phyloP scores from a whole-genome alignment of 352 stramenopile genomes.

The Thalassiosira gravida region DNA sequence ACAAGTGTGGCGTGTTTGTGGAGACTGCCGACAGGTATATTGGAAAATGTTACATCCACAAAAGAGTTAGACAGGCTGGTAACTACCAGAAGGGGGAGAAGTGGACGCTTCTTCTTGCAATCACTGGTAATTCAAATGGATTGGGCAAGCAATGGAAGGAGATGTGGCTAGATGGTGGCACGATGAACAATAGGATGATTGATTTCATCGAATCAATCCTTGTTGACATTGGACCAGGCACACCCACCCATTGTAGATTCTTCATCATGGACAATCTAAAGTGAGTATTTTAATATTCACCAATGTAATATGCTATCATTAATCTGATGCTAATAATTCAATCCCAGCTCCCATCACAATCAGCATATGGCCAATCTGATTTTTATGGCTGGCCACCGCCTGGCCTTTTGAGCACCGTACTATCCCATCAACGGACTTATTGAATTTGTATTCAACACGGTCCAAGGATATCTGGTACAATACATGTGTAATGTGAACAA shows the following conservation, averaged over 20 bases:
- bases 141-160: conserved; percentile 1
- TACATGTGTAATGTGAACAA: no score
- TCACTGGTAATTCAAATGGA: not conserved
- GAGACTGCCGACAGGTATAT: not conserved
- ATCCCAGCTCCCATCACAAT: conserved; percentile 32
- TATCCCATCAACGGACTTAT: conserved; percentile 34
- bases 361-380: conserved; percentile 3
- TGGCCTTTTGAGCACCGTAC: conserved; percentile 39
- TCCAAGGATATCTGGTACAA: no score
- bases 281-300: not conserved
- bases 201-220: conserved; percentile 24
- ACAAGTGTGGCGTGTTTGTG: conserved; percentile 14
- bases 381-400: conserved; percentile 14
- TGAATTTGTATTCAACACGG: conserved; percentile 40
- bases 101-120: conserved; percentile 8
- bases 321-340: not conserved
- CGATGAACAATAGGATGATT: not conserved
- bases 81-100: not conserved
- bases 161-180: conserved; percentile 12
- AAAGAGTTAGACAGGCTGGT: conserved; percentile 2
- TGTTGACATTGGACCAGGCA: not conserved
- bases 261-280: conserved; percentile 36
- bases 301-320: not conserved
- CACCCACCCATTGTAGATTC: not conserved
- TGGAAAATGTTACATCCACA: conserved; percentile 13